These are phyloP conservation scores for Rhazya stricta DNA, from an alignment of 257 asterid genomes.

Conservation along the genomic window DNA sequence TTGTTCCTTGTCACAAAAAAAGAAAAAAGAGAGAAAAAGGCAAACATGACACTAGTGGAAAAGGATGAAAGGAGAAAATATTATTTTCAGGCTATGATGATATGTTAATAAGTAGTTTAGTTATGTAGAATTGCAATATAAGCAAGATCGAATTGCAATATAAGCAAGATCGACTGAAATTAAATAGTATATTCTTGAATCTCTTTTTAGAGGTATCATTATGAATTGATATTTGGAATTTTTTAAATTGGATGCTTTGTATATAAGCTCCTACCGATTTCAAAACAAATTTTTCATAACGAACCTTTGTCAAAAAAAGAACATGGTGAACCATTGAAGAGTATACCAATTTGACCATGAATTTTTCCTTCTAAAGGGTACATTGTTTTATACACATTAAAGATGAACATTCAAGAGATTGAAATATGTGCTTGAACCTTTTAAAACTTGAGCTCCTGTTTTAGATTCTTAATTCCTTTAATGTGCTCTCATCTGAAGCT, in stretches of 20 bases:
- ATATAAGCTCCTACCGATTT: background rate
- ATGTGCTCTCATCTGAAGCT: too few species aligned
- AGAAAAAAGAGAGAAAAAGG: too few species aligned
- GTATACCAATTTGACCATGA: background rate
- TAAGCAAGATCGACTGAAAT: background rate
- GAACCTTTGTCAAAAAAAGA: background rate
- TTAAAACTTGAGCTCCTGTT: background rate
- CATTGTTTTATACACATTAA: background rate
- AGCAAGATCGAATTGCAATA: too few species aligned
- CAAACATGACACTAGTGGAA: too few species aligned
- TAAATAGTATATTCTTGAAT: too few species aligned
- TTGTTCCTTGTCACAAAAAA: too few species aligned
- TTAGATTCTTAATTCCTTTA: too few species aligned
- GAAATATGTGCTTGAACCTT: background rate
- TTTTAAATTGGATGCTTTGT: too few species aligned
- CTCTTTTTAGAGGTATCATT: background rate
- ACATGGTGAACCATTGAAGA: background rate
- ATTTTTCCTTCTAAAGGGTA: background rate
- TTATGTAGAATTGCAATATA: too few species aligned
- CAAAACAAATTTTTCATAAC: background rate
- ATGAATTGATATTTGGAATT: background rate
- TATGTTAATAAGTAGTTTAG: too few species aligned
- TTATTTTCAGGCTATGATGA: too few species aligned
- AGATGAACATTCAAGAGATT: background rate
- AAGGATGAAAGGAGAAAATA: too few species aligned